Conservation (phyloP, 2,329 filamentous ascomycete genomes). For the Verticillium nubilum region DNA sequence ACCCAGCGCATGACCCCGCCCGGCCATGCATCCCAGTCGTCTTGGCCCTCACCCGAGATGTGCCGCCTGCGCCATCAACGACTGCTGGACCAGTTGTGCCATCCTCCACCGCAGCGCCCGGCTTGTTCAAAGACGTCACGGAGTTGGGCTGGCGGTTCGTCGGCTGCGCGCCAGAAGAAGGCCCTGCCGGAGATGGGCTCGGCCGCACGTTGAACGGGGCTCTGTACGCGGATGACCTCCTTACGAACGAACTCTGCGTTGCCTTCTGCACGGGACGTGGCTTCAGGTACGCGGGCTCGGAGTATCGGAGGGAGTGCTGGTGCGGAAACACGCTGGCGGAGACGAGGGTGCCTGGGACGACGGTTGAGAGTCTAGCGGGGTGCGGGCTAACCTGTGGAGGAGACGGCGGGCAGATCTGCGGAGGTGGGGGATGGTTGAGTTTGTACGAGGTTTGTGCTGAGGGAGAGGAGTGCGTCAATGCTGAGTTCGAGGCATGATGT, state of each 20-base stretch:
- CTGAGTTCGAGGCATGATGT: constrained; percentile 10
- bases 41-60: not conserved
- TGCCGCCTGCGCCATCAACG: not conserved
- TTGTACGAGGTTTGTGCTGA: constrained; percentile 20
- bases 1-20: constrained; percentile 13
- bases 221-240: constrained; percentile 1
- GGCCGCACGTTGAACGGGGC: constrained; percentile 16
- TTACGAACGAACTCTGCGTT: constrained; percentile 8
- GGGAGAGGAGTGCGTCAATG: constrained; percentile 15
- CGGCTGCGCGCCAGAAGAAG: constrained; percentile 20
- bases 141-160: constrained; percentile 16
- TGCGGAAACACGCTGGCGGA: constrained; percentile 24
- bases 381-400: constrained; percentile 29
- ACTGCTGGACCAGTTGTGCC: not conserved
- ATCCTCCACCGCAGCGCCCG: constrained; percentile 5
- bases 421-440: constrained; percentile 21
- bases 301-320: constrained; percentile 30
- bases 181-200: constrained; percentile 14
- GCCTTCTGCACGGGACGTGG: constrained; percentile 10
- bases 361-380: constrained; percentile 15
- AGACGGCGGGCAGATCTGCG: constrained; percentile 23
- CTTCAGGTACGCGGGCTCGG: constrained; percentile 24
- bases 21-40: constrained; percentile 1
- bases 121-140: constrained; percentile 16
- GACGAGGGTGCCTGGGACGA: constrained; percentile 14